Evolutionary conservation across 805 yeast species (phyloP).

Genomic region (Saturnispora hagleri): DNA sequence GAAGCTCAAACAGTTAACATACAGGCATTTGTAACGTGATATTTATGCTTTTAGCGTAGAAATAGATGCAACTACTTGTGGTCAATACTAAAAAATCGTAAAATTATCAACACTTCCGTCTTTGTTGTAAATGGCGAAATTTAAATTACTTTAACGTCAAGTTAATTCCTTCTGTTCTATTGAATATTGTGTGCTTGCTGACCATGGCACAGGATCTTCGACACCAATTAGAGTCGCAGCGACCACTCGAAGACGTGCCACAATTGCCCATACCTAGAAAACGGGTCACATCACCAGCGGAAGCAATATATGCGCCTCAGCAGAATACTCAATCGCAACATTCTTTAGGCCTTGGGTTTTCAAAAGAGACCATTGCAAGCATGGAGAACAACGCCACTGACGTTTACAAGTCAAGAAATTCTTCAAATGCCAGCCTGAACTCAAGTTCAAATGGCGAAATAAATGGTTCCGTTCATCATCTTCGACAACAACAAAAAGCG

Average conservation of each 20-base stretch:
- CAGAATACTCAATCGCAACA: neutral
- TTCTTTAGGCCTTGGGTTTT: neutral
- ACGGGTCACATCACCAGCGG: neutral
- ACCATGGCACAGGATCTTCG: conserved; percentile 1
- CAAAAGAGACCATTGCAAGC: neutral
- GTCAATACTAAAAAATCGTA: neutral
- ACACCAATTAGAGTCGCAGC: neutral
- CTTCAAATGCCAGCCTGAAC: neutral
- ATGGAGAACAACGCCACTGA: neutral
- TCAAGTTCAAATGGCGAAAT: neutral
- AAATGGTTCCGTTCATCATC: conserved; percentile 5
- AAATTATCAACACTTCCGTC: neutral
- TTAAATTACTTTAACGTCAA: neutral
- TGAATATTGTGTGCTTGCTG: neutral
- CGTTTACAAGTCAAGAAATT: neutral
- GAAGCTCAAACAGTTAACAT: neutral
- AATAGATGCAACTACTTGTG: neutral
- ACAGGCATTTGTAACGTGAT: neutral
- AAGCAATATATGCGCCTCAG: neutral
- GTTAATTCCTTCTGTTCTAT: neutral
- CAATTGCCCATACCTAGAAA: neutral
- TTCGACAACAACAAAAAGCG: conserved; percentile 9
- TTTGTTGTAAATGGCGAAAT: neutral
- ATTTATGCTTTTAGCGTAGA: neutral
- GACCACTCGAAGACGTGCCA: neutral